A percentile compares a stretch with the other conserved stretches of the same genome.
Conservation (phyloP, 2,329 filamentous ascomycete species). For the Tympanopsis confertula region DNA sequence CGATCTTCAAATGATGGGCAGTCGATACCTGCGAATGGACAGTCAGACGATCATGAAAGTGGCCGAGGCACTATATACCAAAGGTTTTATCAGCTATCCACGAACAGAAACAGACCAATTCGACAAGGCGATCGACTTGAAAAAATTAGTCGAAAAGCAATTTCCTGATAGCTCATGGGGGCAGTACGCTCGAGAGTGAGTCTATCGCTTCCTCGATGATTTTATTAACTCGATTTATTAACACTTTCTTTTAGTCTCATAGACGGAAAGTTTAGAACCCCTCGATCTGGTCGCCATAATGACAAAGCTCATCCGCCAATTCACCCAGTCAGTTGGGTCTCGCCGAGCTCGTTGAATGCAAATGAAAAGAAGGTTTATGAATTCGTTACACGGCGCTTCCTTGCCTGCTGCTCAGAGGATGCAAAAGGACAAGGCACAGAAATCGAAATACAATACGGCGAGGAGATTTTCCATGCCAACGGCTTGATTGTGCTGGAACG, state of each 20-base stretch:
- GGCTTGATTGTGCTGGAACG: slow-evolving; percentile 76
- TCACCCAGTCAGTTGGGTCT: slow-evolving; percentile 81
- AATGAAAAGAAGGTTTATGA: slow-evolving; percentile 76
- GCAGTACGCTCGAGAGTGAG: slow-evolving; percentile 53
- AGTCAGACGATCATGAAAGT: slow-evolving; percentile 81
- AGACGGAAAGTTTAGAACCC: slow-evolving; percentile 67
- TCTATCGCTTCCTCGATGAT: neutral
- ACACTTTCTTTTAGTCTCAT: slow-evolving; percentile 30
- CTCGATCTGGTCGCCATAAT: slow-evolving; percentile 75
- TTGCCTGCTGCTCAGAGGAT: slow-evolving; percentile 92
- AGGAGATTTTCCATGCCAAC: slow-evolving; percentile 70
- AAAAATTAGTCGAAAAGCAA: slow-evolving; percentile 72
- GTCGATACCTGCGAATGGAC: slow-evolving; percentile 76
- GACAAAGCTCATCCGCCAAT: slow-evolving; percentile 97
- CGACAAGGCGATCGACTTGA: slow-evolving; percentile 77
- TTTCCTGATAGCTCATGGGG: slow-evolving; percentile 69
- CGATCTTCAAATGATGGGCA: slow-evolving; percentile 91
- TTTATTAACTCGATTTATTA: neutral
- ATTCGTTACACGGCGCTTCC: slow-evolving; percentile 80
- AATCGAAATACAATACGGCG: slow-evolving; percentile 72
- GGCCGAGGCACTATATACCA: slow-evolving; percentile 81
- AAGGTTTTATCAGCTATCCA: slow-evolving; percentile 94
- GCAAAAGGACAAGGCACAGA: slow-evolving; percentile 78
- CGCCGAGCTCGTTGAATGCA: slow-evolving; percentile 46
- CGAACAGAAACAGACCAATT: slow-evolving; percentile 96